Evolutionary conservation across 2,329 filamentous ascomycete genomes (phyloP).

Genomic region (Fusarium longipes): DNA sequence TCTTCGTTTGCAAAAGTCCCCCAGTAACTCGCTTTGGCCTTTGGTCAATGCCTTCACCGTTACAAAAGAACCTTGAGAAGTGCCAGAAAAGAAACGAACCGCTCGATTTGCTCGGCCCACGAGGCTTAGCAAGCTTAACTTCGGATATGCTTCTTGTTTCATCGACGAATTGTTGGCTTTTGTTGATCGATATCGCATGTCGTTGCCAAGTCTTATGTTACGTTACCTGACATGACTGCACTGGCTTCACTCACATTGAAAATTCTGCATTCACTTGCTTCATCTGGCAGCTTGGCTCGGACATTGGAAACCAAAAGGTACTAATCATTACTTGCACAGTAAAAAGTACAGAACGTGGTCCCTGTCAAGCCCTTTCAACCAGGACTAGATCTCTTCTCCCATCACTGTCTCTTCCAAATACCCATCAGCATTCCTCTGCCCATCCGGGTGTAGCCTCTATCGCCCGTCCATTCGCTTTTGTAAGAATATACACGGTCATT

Average conservation of each 20-base stretch:
- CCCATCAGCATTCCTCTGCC: slow-evolving; percentile 31
- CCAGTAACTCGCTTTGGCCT: slow-evolving; percentile 14
- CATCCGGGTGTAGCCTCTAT: slow-evolving; percentile 41
- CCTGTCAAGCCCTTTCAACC: slow-evolving; percentile 27
- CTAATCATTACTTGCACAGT: slow-evolving; percentile 43
- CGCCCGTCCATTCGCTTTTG: slow-evolving; percentile 42
- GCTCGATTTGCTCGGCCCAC: slow-evolving; percentile 24
- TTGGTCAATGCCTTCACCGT: slow-evolving; percentile 21
- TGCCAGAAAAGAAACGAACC: slow-evolving; percentile 17
- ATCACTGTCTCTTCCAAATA: slow-evolving; percentile 27
- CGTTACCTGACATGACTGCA: slow-evolving; percentile 23
- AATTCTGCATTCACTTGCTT: slow-evolving; percentile 16
- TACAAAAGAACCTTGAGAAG: slow-evolving; percentile 36
- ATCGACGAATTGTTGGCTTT: neutral
- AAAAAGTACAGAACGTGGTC: slow-evolving; percentile 45
- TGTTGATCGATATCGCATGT: slow-evolving; percentile 9
- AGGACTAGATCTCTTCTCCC: slow-evolving; percentile 28
- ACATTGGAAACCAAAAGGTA: slow-evolving; percentile 34
- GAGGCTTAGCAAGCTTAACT: slow-evolving; percentile 26
- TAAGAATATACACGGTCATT: slow-evolving; percentile 49
- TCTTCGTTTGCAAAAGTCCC: slow-evolving; percentile 40
- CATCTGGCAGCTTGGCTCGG: slow-evolving; percentile 12
- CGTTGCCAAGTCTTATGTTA: slow-evolving; percentile 8
- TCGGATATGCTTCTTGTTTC: slow-evolving; percentile 14
- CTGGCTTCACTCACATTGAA: neutral